Evolutionary conservation across 495 filamentous ascomycete species (phyloP), one percentile per base, ranked within the genome.

Genomic region (Penicillium ucsense): DNA sequence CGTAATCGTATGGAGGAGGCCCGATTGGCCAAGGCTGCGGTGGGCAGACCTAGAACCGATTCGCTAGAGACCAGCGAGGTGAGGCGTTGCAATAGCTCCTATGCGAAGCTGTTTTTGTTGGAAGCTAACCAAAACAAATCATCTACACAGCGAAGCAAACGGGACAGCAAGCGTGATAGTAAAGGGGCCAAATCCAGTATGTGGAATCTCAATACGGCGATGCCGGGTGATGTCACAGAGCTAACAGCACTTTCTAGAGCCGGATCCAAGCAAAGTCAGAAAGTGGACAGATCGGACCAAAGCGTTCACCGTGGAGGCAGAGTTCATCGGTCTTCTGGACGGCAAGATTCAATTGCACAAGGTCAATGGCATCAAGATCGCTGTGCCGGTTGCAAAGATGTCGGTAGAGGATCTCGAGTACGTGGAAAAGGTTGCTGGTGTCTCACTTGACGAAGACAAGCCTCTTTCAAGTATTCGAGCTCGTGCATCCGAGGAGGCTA

Each of bases 321-420:
- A 99, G 59, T 99, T 96, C 61, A 82, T 97, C 49, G 94, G 90
- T 11, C 72, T 95, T 27, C 63, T 68, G 30, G 92, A 97, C 62
- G 88, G 89, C 39, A 97, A 99, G 71, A 92, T 99, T 51, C 92
- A 97, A 65, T 75, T 99, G 4, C 92, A 99, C 71, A 99, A 99
- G 72, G 73, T 83, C 62, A 99, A 99, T 59, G 92, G 92, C 8
- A 88, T 99, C 41, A 95, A 96, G 64, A 99, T 99, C 65, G 92
- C 92, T 6, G 92, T 99, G 4, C 91, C 92, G 28, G 79, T 95
- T 35, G 66, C 80, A 7, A 97, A 97, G 65, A 99, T 99, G 92
- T 88, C 91, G 3, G 72, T 89, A 37, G 85, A 89, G 56, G 92
- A 99, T 65, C 69, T 99, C 28, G 90, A 95, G 68, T 96, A 92